Percentiles rank a stretch among this genome's conserved stretches.
These are phyloP conservation scores for Diaporthe sp. DNA, from an alignment of 2,329 filamentous ascomycete species.

Conservation along the genomic window DNA sequence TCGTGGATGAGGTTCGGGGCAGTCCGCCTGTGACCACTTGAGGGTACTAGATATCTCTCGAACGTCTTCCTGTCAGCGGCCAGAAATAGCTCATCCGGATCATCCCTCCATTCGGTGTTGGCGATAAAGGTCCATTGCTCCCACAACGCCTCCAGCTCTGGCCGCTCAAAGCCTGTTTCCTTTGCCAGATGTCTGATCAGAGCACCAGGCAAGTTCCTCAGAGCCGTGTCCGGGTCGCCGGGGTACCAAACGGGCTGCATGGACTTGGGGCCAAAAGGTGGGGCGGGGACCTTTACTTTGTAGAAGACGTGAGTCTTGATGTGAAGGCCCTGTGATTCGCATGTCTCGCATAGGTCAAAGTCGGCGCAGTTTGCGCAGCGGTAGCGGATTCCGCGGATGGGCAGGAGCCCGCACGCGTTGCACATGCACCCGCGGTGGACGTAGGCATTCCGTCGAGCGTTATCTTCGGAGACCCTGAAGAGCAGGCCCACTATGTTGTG, in stretches of 20 bases:
- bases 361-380: conserved; percentile 96
- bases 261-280: conserved; percentile 84
- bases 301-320: conserved; percentile 96
- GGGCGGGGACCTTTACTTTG: conserved; percentile 92
- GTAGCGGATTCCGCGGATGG: conserved; percentile 93
- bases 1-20: conserved; percentile 93
- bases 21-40: conserved; percentile 81
- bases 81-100: conserved; percentile 81
- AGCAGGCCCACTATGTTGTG: conserved; percentile 88
- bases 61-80: conserved; percentile 96
- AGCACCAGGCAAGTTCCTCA: conserved; percentile 73
- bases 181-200: conserved; percentile 77
- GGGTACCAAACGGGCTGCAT: conserved; percentile 89
- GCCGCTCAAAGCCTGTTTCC: conserved; percentile 84
- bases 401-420: conserved; percentile 87
- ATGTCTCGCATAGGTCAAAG: conserved; percentile 94
- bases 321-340: conserved; percentile 83
- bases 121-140: conserved; percentile 97
- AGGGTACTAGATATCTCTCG: conserved; percentile 88
- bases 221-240: conserved; percentile 81
- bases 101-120: conserved; percentile 84
- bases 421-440: conserved; percentile 94
- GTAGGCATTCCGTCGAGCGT: conserved; percentile 87
- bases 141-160: conserved; percentile 93
- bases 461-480: conserved; percentile 94